These are phyloP conservation scores for Exophiala viscosa DNA, from an alignment of 2,329 filamentous ascomycete species.

Conservation along the genomic window DNA sequence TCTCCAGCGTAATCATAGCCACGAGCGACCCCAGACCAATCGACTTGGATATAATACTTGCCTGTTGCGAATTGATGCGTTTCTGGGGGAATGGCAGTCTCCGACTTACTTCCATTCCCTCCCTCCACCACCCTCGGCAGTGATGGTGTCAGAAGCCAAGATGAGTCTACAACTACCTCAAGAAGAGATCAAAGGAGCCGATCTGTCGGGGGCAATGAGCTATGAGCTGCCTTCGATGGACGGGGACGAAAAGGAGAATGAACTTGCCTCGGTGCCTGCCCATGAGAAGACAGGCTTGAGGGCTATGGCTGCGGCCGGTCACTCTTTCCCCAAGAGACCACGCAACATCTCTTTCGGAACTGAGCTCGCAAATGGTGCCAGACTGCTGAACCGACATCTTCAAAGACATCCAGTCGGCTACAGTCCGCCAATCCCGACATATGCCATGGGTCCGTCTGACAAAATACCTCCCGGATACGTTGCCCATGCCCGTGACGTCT, in stretches of 20 bases:
- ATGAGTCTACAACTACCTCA: constrained; percentile 76
- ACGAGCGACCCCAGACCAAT: constrained; percentile 14
- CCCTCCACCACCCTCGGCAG: constrained; percentile 76
- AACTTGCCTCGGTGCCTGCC: constrained; percentile 32
- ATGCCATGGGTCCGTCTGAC: constrained; percentile 74
- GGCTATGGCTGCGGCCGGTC: constrained; percentile 27
- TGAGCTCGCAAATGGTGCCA: constrained; percentile 21
- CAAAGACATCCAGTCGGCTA: constrained; percentile 50
- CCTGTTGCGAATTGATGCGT: constrained; percentile 76
- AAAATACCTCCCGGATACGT: constrained; percentile 86
- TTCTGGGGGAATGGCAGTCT: constrained; percentile 91
- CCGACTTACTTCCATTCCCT: constrained; percentile 92
- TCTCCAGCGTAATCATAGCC: constrained; percentile 6
- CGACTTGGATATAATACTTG: constrained; percentile 20
- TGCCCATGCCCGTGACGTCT: constrained; percentile 82
- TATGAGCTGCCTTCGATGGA: constrained; percentile 14
- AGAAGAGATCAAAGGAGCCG: constrained; percentile 52
- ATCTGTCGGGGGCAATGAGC: constrained; percentile 26
- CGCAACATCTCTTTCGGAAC: constrained; percentile 25
- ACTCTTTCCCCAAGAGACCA: constrained; percentile 24
- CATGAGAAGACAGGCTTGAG: constrained; percentile 25
- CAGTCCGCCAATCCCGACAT: constrained; percentile 71
- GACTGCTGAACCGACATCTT: constrained; percentile 15
- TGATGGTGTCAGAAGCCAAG: constrained; percentile 88
- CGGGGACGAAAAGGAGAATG: constrained; percentile 34